phyloP scores from a whole-genome alignment of 345 rosid species.

The Eutrema heterophyllum region DNA sequence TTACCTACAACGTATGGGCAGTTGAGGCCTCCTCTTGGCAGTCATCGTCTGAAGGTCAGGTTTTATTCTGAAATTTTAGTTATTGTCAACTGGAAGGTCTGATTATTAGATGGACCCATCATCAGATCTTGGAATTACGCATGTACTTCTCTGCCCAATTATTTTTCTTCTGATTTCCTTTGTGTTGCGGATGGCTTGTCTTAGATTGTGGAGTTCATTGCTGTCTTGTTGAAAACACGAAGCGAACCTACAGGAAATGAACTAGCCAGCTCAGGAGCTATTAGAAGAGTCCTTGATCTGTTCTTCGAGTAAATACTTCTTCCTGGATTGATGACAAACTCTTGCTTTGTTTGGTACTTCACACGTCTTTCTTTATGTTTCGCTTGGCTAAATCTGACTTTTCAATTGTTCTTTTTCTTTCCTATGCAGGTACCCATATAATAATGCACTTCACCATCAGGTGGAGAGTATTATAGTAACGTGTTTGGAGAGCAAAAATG shows the following conservation, averaged over 20 bases:
- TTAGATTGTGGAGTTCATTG: conserved; percentile 96
- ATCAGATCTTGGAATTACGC: not conserved
- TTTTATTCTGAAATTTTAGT: conserved; percentile 10
- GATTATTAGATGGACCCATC: not conserved
- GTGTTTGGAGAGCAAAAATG: conserved; percentile 76
- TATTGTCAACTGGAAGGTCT: not conserved
- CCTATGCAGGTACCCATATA: conserved; percentile 78
- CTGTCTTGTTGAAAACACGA: conserved; percentile 69
- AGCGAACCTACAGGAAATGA: conserved; percentile 82
- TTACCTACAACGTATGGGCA: conserved; percentile 91
- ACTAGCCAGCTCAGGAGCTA: conserved; percentile 81
- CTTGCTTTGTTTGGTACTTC: not conserved
- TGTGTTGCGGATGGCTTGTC: conserved; percentile 11
- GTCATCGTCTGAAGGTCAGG: conserved; percentile 88
- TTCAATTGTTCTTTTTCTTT: conserved; percentile 8
- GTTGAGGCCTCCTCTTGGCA: conserved; percentile 93
- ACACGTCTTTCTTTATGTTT: not conserved
- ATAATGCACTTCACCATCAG: conserved; percentile 93
- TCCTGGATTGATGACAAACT: conserved; percentile 5
- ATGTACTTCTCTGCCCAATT: not conserved
- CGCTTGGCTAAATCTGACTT: conserved; percentile 12
- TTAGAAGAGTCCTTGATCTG: conserved; percentile 59
- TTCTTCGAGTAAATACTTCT: conserved; percentile 70
- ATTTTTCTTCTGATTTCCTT: not conserved
- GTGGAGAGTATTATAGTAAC: conserved; percentile 79